Base-by-base conservation (phyloP, 805 yeast species). In the Kodamaea jinghongensis region DNA sequence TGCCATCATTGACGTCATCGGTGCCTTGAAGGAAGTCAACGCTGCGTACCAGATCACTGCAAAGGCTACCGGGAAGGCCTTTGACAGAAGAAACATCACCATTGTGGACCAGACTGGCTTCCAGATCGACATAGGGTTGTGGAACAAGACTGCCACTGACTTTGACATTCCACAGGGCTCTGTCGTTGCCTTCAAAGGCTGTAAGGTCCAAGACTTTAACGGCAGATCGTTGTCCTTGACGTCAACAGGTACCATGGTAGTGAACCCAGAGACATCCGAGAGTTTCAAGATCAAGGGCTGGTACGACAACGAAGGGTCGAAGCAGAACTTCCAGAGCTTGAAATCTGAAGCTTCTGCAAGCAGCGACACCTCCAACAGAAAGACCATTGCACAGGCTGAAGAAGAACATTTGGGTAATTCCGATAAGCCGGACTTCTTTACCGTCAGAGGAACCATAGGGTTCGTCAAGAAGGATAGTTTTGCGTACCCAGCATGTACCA, bases 151-250 rank as follows among this genome's bases (percentile, higher is more conserved):
- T 39, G 98, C 99, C 3, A 61, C 80, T 15, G 88, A 85, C 36
- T 93, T 93, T 55, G 70, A 67, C 44, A 65, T 79, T 26, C 82
- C 84, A 10, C 81, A 72, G 46, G 96, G 91, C 13, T 76, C 93
- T 0, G 89, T 91, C n/a, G 70, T 93, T 29, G 98, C 96, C 1
- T 72, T 90, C 52, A 91, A 91, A 66, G 96, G 95, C 42, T 91
- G 86, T 35, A 83, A 86, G 56, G 86, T 91, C 25, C 80, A 83
- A 42, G 97, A 90, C 57, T 93, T 87, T 60, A 82, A 83, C 43
- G 97, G 97, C 17, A 81, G 91, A 56, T 75, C 86, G 10, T 70
- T 93, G 49, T 83, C 95, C 1, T 75, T 89, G 60, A 80, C 90
- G 16, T 87, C 83, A 45, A 75, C 86, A 8, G 89, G 96, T 14